These are phyloP conservation scores for Yamagishiella unicocca DNA, from an alignment of 139 green algal species.

Conservation along the genomic window DNA sequence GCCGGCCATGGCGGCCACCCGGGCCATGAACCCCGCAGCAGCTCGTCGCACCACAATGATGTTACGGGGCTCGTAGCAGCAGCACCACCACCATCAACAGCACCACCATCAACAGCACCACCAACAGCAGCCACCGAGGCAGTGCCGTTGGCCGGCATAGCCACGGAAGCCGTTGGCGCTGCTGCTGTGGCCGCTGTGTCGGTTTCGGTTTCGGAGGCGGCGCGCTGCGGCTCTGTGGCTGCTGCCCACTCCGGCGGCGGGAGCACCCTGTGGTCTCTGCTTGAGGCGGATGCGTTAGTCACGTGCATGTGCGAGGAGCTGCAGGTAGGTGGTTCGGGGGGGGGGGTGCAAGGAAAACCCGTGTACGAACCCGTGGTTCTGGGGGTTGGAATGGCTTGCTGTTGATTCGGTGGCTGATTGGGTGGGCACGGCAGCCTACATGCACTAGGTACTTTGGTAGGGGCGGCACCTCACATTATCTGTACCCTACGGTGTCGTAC, in stretches of 20 bases:
- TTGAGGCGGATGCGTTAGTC: conserved; percentile 23
- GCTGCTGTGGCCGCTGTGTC: background rate
- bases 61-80: too few species aligned
- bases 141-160: background rate
- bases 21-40: too few species aligned
- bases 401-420: too few species aligned
- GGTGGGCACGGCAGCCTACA: too few species aligned
- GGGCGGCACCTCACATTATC: too few species aligned
- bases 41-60: too few species aligned
- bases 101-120: background rate
- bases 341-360: background rate
- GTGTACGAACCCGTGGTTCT: too few species aligned
- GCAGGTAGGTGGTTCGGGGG: background rate
- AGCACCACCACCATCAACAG: background rate
- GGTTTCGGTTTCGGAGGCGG: background rate
- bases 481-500: too few species aligned
- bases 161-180: background rate
- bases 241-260: background rate
- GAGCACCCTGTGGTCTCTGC: conserved; percentile 22
- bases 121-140: background rate
- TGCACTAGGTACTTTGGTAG: too few species aligned
- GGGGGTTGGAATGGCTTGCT: too few species aligned
- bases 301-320: conserved; percentile 40
- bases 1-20: too few species aligned
- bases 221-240: background rate